phyloP scores from a whole-genome alignment of 2,329 filamentous ascomycete genomes.

The Hypoxylon sp. region DNA sequence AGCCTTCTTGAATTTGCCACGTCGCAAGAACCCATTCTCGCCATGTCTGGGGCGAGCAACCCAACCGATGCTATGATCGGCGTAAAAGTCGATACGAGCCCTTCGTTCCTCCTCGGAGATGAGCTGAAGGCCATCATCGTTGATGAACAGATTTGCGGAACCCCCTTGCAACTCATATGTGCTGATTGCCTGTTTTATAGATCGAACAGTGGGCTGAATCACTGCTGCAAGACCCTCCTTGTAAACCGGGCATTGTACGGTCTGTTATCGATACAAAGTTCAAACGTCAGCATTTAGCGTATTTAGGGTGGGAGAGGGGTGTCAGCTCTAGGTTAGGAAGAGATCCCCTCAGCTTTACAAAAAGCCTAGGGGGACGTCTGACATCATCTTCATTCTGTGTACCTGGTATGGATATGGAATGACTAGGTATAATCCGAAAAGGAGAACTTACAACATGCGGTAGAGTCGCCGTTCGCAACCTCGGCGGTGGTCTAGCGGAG shows the following conservation, averaged over 20 bases:
- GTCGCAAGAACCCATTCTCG: constrained; percentile 70
- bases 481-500: constrained; percentile 77
- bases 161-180: constrained; percentile 84
- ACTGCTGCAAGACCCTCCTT: constrained; percentile 84
- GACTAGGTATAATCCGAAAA: not conserved
- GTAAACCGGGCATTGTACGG: constrained; percentile 90
- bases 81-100: constrained; percentile 77
- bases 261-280: constrained; percentile 54
- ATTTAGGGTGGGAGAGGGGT: constrained; percentile 3
- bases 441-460: constrained; percentile 69
- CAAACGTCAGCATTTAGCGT: constrained; percentile 30
- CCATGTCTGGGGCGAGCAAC: constrained; percentile 76
- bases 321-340: not conserved
- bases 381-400: not conserved
- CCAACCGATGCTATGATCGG: constrained; percentile 79
- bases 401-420: constrained; percentile 5
- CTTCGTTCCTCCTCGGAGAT: constrained; percentile 73
- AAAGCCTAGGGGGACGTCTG: constrained; percentile 15
- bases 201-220: constrained; percentile 82
- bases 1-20: constrained; percentile 79
- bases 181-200: constrained; percentile 82
- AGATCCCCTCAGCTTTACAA: constrained; percentile 21
- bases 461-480: constrained; percentile 70
- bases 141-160: constrained; percentile 83
- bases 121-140: constrained; percentile 81